Percentiles rank a stretch among this genome's conserved stretches.
Conservation (phyloP, 371 early-diverging fungal species). For the Lichtheimia hyalospora region DNA sequence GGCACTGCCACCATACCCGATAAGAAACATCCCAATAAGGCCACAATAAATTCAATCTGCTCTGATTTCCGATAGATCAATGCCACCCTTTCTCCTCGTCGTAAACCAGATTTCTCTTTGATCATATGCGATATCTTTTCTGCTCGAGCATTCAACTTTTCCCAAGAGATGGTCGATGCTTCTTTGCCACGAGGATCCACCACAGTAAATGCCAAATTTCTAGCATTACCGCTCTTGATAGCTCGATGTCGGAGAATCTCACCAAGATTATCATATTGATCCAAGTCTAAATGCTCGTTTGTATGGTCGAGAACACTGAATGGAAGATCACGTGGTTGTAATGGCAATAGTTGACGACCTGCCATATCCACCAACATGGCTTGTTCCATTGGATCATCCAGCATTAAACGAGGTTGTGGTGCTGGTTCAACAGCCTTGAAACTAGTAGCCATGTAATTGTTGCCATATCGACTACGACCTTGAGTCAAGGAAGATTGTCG, state of each 20-base stretch:
- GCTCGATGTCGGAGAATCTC: slow-evolving; percentile 64
- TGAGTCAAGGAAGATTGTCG: slow-evolving; percentile 12
- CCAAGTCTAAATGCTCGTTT: slow-evolving; percentile 29
- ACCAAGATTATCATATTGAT: slow-evolving; percentile 53
- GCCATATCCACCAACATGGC: slow-evolving; percentile 34
- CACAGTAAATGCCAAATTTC: slow-evolving; percentile 61
- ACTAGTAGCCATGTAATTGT: slow-evolving; percentile 41
- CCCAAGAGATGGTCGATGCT: slow-evolving; percentile 65
- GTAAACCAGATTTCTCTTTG: slow-evolving; percentile 53
- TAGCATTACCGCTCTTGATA: slow-evolving; percentile 30
- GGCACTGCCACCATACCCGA: slow-evolving; percentile 87
- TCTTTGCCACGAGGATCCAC: slow-evolving; percentile 80
- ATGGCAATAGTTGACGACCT: slow-evolving; percentile 43
- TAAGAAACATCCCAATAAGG: slow-evolving; percentile 77
- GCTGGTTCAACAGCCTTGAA: slow-evolving; percentile 50
- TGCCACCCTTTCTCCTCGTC: slow-evolving; percentile 71
- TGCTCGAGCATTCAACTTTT: slow-evolving; percentile 68
- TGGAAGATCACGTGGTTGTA: slow-evolving; percentile 33
- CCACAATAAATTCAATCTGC: slow-evolving; percentile 75
- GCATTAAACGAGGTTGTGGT: slow-evolving; percentile 25
- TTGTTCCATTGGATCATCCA: slow-evolving; percentile 32
- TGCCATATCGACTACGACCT: slow-evolving; percentile 39
- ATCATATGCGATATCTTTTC: slow-evolving; percentile 69
- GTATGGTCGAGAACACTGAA: slow-evolving; percentile 25
- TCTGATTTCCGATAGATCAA: slow-evolving; percentile 82